Conservation (phyloP, 1,284 basidiomycete genomes). For the Boletellus dicymbophilus region DNA sequence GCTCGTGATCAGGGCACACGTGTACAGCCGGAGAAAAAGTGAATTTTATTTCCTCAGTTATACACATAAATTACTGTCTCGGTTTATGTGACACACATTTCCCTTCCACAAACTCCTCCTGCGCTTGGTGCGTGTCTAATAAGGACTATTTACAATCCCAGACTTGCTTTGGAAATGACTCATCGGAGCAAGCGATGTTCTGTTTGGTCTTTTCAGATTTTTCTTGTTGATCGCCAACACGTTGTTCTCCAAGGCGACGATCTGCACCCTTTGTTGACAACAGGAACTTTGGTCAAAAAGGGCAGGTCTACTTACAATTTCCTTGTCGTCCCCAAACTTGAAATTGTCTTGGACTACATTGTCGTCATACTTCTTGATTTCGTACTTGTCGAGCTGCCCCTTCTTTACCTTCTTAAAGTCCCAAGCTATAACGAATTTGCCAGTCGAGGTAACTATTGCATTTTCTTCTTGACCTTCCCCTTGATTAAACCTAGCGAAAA, state of each 20-base stretch:
- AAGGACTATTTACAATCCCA: conserved; percentile 72
- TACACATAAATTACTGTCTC: background rate
- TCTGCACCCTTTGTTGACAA: conserved; percentile 43
- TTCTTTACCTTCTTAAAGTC: conserved; percentile 96
- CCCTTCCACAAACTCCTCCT: background rate
- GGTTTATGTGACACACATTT: too few species aligned
- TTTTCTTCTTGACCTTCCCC: conserved; percentile 88
- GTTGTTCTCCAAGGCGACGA: conserved; percentile 94
- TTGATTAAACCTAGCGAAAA: conserved; percentile 79
- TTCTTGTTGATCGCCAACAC: conserved; percentile 95
- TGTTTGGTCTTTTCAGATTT: conserved; percentile 84
- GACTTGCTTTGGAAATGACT: conserved; percentile 51
- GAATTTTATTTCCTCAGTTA: conserved; percentile 17
- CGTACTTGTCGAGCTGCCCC: conserved; percentile 88
- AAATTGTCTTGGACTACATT: conserved; percentile 96
- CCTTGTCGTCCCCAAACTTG: conserved; percentile 93
- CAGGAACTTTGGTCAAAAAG: background rate
- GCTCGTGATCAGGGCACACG: conserved; percentile 45
- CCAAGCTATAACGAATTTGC: conserved; percentile 95
- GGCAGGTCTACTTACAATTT: conserved; percentile 68
- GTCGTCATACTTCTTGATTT: conserved; percentile 97
- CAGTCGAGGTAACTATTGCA: conserved; percentile 95
- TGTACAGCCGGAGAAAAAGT: conserved; percentile 17
- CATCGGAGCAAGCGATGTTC: conserved; percentile 68
- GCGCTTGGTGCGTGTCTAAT: conserved; percentile 36